These are phyloP conservation scores for Secale cereale DNA, from an alignment of 176 grass and related monocot genomes.

Conservation along the genomic window DNA sequence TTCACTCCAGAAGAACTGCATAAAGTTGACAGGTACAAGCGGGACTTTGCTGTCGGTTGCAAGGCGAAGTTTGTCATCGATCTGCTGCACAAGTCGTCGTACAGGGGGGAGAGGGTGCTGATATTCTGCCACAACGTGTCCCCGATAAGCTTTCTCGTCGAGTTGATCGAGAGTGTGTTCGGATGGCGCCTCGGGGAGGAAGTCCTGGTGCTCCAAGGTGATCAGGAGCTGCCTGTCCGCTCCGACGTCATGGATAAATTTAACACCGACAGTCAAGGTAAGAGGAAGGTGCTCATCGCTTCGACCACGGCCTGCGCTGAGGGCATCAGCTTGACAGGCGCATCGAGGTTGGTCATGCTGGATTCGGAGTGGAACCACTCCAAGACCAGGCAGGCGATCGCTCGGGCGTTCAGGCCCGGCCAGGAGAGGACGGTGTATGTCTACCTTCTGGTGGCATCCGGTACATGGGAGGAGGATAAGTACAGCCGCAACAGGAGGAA, in stretches of 20 bases:
- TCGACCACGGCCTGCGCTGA: slow-evolving; percentile 93
- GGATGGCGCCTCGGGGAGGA: slow-evolving; percentile 75
- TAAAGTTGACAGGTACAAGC: slow-evolving; percentile 35
- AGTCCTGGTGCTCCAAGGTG: slow-evolving; percentile 66
- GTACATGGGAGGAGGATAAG: slow-evolving; percentile 87
- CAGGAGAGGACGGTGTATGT: slow-evolving; percentile 83
- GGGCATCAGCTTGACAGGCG: slow-evolving; percentile 86
- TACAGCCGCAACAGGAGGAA: slow-evolving; percentile 72
- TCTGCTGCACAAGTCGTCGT: slow-evolving; percentile 64
- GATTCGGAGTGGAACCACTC: slow-evolving; percentile 98
- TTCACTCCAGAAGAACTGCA: slow-evolving; percentile 53
- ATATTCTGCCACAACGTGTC: slow-evolving; percentile 89
- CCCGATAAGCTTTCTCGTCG: slow-evolving; percentile 57
- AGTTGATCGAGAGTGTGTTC: slow-evolving; percentile 55
- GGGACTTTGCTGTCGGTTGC: slow-evolving; percentile 37
- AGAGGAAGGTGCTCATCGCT: slow-evolving; percentile 77
- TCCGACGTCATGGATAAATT: slow-evolving; percentile 81
- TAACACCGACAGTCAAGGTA: slow-evolving; percentile 46
- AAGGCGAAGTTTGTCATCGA: slow-evolving; percentile 86
- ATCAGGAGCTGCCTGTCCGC: slow-evolving; percentile 67
- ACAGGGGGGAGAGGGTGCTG: slow-evolving; percentile 74
- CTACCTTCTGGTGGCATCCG: slow-evolving; percentile 68
- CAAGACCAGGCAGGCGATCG: slow-evolving; percentile 90
- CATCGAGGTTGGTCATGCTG: slow-evolving; percentile 80
- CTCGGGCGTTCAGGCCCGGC: slow-evolving; percentile 75